Percentiles rank a stretch among this genome's conserved stretches.
These are phyloP conservation scores for Verticillium nubilum DNA, from an alignment of 2,329 filamentous ascomycete genomes.

Conservation along the genomic window DNA sequence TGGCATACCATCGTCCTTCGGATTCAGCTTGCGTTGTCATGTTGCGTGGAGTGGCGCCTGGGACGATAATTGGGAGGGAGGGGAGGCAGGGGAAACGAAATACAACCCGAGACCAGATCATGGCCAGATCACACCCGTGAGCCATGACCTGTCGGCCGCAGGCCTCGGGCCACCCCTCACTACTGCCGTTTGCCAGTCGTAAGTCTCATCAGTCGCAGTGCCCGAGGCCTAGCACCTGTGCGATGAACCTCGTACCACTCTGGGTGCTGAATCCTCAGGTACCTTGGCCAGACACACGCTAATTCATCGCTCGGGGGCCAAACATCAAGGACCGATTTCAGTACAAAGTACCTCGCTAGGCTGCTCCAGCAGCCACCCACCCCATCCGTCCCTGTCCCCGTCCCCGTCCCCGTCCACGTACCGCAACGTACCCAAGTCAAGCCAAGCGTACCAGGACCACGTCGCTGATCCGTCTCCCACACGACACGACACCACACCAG, in stretches of 20 bases:
- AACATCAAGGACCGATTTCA: too few relatives aligned
- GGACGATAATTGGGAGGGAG: neutral
- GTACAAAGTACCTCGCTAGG: neutral
- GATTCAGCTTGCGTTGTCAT: neutral
- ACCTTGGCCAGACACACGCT: too few relatives aligned
- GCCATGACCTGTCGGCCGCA: neutral
- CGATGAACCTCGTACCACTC: neutral
- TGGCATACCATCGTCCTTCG: neutral
- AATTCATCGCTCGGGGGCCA: too few relatives aligned
- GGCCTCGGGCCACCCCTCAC: neutral
- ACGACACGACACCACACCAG: neutral
- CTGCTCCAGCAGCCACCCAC: neutral
- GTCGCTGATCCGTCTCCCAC: neutral
- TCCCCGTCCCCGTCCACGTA: too few relatives aligned
- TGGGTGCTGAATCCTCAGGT: neutral
- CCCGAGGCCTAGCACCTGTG: neutral
- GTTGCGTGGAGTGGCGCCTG: neutral
- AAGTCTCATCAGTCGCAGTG: neutral
- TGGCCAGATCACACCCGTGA: neutral
- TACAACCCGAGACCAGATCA: neutral
- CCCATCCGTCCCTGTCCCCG: neutral
- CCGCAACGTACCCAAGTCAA: neutral
- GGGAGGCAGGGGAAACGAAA: neutral
- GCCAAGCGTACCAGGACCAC: neutral
- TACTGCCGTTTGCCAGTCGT: neutral